Conservation (phyloP, 2,329 filamentous ascomycete species). For the Biscogniauxia mediterranea region DNA sequence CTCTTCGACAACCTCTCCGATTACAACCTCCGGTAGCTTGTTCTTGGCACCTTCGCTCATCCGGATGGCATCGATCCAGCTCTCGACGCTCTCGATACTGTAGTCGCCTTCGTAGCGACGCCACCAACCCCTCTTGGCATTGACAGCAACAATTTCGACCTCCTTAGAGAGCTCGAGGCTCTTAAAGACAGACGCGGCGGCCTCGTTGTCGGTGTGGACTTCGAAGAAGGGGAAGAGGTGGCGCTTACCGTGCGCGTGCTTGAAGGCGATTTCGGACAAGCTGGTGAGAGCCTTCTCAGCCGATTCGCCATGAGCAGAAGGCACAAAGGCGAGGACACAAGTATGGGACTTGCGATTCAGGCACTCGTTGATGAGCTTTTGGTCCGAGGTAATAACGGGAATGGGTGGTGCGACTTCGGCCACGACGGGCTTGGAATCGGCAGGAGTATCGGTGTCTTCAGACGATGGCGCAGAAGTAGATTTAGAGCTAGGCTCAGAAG, state of each 20-base stretch:
- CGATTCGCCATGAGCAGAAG: conserved; percentile 49
- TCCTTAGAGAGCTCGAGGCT: conserved; percentile 61
- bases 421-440: conserved; percentile 47
- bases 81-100: conserved; percentile 64
- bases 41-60: conserved; percentile 83
- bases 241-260: conserved; percentile 64
- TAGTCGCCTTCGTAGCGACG: conserved; percentile 66
- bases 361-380: conserved; percentile 68
- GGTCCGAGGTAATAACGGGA: conserved; percentile 59
- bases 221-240: conserved; percentile 82
- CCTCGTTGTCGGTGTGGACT: conserved; percentile 62
- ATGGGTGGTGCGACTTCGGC: conserved; percentile 62
- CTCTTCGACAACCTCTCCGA: conserved; percentile 41
- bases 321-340: conserved; percentile 76
- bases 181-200: conserved; percentile 52
- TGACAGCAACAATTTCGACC: conserved; percentile 76
- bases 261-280: conserved; percentile 72
- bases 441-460: conserved; percentile 37
- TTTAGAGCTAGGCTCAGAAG: conserved; percentile 36
- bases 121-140: conserved; percentile 85
- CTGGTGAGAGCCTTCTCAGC: conserved; percentile 58
- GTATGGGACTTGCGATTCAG: conserved; percentile 74
- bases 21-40: conserved; percentile 64
- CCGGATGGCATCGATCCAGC: conserved; percentile 88
- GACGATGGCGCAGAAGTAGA: conserved; percentile 34